Evolutionary conservation across 495 filamentous ascomycete species (phyloP), one percentile per base, ranked within the genome.

Genomic region (Cenococcum geophilum): DNA sequence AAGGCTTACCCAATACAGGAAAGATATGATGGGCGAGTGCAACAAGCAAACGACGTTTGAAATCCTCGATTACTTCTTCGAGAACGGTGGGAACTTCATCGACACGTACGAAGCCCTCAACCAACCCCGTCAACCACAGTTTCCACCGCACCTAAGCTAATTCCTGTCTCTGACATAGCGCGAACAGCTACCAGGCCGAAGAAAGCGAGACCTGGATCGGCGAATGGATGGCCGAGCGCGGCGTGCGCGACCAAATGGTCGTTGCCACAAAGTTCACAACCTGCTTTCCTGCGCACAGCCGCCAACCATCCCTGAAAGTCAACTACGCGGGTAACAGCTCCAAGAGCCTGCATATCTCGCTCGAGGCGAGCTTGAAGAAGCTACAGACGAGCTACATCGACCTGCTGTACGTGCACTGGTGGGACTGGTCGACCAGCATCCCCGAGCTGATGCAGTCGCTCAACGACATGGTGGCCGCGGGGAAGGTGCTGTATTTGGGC

Each of bases 1-100:
- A 1, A 1, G 1, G 25, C 37, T 47, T 11, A 47, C n/a, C 49
- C 4, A 4, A 5, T 12, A 21, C 40, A 58, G 43, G 53, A 51
- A 56, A 36, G 34, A 18, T 8, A 34, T 18, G 14, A 37, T 55
- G 75, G 85, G 86, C 32, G 74, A 73, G 12, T 62, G 84, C 81
- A 61, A 78, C 65, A 81, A 88, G 64, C 76, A 85, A 47, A 77
- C 74, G 1, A 73, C 79, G 14, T 82, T 86, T 59, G 72, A 77
- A 47, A 82, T 91, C 27, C 76, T 91, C 43, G 86, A 90, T 45
- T 43, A 34, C 66, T 81, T 74, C 68, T 86, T 79, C 75, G 81
- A 82, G 45, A 76, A 79, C 21, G 87, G 84, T 32, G 88, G 87
- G 27, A 92, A 92, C 74, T 89, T 91, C 75, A 84, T 92, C 62